A percentile compares a stretch with the other conserved stretches of the same genome.
phyloP scores from a whole-genome alignment of 2,329 filamentous ascomycete genomes.

The Paramyrothecium sp. region DNA sequence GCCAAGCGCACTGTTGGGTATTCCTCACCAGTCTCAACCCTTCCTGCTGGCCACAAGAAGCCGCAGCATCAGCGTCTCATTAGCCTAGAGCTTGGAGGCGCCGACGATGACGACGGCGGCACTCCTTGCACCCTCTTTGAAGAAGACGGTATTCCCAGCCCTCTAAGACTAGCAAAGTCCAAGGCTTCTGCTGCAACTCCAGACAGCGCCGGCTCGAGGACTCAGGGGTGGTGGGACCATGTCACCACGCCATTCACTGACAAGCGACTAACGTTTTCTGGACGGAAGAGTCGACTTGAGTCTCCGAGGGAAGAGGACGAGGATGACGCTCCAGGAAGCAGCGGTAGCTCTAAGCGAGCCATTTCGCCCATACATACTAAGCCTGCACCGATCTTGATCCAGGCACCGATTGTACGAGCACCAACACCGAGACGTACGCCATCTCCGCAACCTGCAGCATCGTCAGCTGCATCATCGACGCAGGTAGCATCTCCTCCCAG shows the following conservation, averaged over 20 bases:
- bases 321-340: conserved; percentile 36
- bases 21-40: conserved; percentile 59
- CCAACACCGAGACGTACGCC: conserved; percentile 33
- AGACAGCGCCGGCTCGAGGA: conserved; percentile 54
- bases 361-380: conserved; percentile 4
- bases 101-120: conserved; percentile 48
- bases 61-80: conserved; percentile 30
- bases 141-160: conserved; percentile 55
- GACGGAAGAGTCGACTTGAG: conserved; percentile 29
- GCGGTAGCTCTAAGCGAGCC: conserved; percentile 10
- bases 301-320: conserved; percentile 25
- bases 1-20: conserved; percentile 15
- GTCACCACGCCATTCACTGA: conserved; percentile 68
- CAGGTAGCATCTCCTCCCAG: conserved; percentile 12
- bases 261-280: conserved; percentile 41
- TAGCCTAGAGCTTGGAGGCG: conserved; percentile 31
- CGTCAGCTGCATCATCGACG: conserved; percentile 17
- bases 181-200: conserved; percentile 36
- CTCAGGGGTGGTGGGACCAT: conserved; percentile 76
- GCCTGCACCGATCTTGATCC: conserved; percentile 13
- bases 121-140: conserved; percentile 69
- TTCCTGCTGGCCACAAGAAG: conserved; percentile 46
- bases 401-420: conserved; percentile 32
- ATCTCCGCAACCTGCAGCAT: conserved; percentile 20
- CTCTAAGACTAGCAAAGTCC: conserved; percentile 35